phyloP scores from a whole-genome alignment of 371 early-diverging fungal genomes.

The Apophysomyces ossiformis region DNA sequence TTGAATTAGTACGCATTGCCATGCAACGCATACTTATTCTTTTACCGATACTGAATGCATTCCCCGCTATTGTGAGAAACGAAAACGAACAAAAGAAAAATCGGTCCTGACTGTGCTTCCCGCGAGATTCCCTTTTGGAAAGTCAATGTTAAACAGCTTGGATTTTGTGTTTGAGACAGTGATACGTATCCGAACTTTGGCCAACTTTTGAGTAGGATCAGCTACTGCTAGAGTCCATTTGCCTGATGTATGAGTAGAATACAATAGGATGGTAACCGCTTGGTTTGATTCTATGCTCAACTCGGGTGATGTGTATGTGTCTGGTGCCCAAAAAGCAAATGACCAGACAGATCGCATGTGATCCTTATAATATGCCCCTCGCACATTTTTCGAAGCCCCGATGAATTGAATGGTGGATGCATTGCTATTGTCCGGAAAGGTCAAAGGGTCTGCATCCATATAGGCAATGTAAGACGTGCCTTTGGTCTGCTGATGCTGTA shows the following conservation, averaged over 20 bases:
- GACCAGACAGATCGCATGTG: constrained; percentile 24
- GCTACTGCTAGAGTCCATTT: constrained; percentile 18
- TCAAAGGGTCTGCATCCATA: constrained; percentile 12
- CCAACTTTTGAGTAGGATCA: constrained; percentile 31
- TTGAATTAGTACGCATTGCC: no score
- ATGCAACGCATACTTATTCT: no score
- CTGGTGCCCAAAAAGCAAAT: constrained; percentile 36
- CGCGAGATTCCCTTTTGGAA: background rate
- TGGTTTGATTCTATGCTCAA: constrained; percentile 16
- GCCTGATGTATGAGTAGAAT: constrained; percentile 3
- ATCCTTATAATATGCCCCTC: constrained; percentile 26
- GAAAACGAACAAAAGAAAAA: no score
- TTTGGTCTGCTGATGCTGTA: constrained; percentile 15
- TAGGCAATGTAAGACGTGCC: constrained; percentile 7
- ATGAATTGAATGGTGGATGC: background rate
- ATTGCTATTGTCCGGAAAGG: constrained; percentile 1
- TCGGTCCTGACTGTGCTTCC: background rate
- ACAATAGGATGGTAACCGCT: constrained; percentile 13
- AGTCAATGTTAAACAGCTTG: background rate
- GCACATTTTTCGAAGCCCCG: background rate
- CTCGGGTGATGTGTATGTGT: constrained; percentile 18
- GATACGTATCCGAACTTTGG: background rate
- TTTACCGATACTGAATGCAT: no score
- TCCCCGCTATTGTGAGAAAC: no score
- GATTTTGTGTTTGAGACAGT: background rate